Percentiles rank a stretch among this genome's conserved stretches.
phyloP scores from a whole-genome alignment of 768 basidiomycete species.

The Tubosaeta sp. region DNA sequence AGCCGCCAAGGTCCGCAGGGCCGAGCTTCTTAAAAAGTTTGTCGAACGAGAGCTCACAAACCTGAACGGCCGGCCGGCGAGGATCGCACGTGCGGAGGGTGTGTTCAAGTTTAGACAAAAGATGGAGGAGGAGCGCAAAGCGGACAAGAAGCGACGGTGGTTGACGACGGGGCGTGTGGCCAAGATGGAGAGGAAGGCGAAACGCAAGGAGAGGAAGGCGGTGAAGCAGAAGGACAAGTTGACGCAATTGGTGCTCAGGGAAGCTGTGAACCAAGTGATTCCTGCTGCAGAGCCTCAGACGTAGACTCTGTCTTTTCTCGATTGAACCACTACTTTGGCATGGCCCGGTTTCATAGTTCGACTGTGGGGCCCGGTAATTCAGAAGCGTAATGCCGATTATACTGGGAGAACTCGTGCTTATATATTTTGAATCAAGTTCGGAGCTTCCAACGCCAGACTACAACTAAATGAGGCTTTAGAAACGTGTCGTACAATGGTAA shows the following conservation, averaged over 20 bases:
- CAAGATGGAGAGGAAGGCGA: conserved; percentile 31
- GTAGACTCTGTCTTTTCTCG: background rate
- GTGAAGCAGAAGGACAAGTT: conserved; percentile 51
- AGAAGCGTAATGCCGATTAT: too few species aligned
- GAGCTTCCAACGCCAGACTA: too few species aligned
- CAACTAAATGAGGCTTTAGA: too few species aligned
- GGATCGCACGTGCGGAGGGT: conserved; percentile 70
- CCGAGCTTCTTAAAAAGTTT: conserved; percentile 49
- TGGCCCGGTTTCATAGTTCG: too few species aligned
- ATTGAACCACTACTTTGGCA: background rate
- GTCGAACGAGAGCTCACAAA: conserved; percentile 50
- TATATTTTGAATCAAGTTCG: too few species aligned
- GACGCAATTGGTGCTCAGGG: conserved; percentile 46
- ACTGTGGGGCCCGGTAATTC: background rate
- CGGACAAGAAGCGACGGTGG: conserved; percentile 57
- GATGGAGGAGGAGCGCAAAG: conserved; percentile 53
- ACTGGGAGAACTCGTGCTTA: too few species aligned
- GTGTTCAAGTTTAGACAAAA: conserved; percentile 67
- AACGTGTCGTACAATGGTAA: too few species aligned
- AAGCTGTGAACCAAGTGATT: conserved; percentile 57
- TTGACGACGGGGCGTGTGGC: conserved; percentile 36
- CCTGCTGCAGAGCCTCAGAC: conserved; percentile 28
- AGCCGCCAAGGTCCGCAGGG: conserved; percentile 44
- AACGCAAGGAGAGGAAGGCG: conserved; percentile 42
- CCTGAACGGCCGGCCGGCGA: conserved; percentile 54